Evolutionary conservation across 805 yeast species (phyloP).

Genomic region (Metschnikowia cubensis): DNA sequence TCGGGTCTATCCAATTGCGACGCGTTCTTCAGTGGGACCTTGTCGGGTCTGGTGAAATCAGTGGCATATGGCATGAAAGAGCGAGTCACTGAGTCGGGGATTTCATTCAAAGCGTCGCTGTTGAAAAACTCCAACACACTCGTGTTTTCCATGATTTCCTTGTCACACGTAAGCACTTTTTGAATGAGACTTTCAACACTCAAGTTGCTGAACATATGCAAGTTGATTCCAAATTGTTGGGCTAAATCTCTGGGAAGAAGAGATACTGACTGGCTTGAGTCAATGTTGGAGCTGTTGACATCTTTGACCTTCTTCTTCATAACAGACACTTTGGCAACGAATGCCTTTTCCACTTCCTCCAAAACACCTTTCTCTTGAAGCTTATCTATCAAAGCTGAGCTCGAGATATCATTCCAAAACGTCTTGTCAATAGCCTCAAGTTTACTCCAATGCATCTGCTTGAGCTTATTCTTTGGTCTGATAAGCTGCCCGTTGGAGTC

Average conservation of each 20-base stretch:
- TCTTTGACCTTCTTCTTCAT: constrained; percentile 34
- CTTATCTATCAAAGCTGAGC: constrained; percentile 55
- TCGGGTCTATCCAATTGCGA: constrained; percentile 63
- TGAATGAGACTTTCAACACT: constrained; percentile 52
- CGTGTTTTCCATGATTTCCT: constrained; percentile 46
- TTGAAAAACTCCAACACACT: constrained; percentile 68
- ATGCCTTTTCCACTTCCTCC: constrained; percentile 77
- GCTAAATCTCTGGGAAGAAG: constrained; percentile 75
- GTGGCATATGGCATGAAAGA: constrained; percentile 62
- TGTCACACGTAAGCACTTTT: constrained; percentile 59
- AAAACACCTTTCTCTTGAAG: constrained; percentile 75
- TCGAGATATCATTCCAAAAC: constrained; percentile 73
- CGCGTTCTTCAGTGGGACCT: constrained; percentile 9
- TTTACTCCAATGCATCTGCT: constrained; percentile 97
- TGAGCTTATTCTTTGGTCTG: constrained; percentile 70
- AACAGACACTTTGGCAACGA: constrained; percentile 70
- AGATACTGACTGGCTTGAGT: constrained; percentile 23
- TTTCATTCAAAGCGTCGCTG: constrained; percentile 58
- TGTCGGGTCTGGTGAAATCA: constrained; percentile 30
- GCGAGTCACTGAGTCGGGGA: constrained; percentile 52
- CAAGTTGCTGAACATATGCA: constrained; percentile 55
- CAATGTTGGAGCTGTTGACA: constrained; percentile 40
- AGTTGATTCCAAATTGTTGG: constrained; percentile 76
- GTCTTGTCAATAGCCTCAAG: constrained; percentile 80
- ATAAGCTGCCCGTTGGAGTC: constrained; percentile 6